Evolutionary conservation across 1,284 basidiomycete species (phyloP).

Genomic region (Boletellus deceptivus): DNA sequence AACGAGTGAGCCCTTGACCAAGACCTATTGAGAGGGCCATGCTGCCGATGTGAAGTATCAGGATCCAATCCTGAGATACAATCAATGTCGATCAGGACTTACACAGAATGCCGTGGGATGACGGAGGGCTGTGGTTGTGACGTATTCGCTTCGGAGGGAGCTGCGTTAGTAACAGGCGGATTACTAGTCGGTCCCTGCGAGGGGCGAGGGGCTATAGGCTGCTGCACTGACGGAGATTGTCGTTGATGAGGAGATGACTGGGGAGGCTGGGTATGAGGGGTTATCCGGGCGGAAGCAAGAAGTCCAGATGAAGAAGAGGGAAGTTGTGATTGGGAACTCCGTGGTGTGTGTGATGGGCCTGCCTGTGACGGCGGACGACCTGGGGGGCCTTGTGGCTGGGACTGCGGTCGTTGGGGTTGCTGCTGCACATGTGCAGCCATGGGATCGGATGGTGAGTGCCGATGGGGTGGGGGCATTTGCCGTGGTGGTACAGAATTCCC

Average conservation of each 20-base stretch:
- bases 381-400: slow-evolving; percentile 45
- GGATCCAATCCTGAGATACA: slow-evolving; percentile 4
- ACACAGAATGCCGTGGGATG: slow-evolving; percentile 29
- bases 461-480: slow-evolving; percentile 38
- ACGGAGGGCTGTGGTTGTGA: slow-evolving; percentile 26
- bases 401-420: slow-evolving; percentile 47
- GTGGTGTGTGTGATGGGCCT: slow-evolving; percentile 39
- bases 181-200: slow-evolving; percentile 26
- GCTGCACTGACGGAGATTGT: slow-evolving; percentile 35
- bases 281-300: slow-evolving; percentile 29
- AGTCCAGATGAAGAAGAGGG: slow-evolving; percentile 32
- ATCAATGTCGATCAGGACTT: slow-evolving; percentile 18
- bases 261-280: slow-evolving; percentile 31
- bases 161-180: slow-evolving; percentile 18
- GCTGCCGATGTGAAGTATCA: slow-evolving; percentile 22
- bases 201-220: slow-evolving; percentile 39
- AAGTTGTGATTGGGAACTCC: slow-evolving; percentile 33
- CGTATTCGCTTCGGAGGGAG: slow-evolving; percentile 28
- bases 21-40: slow-evolving; percentile 39
- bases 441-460: slow-evolving; percentile 43
- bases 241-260: slow-evolving; percentile 36
- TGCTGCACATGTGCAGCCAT: slow-evolving; percentile 36
- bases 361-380: slow-evolving; percentile 37
- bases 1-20: slow-evolving; percentile 58
- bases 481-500: slow-evolving; percentile 31